These are phyloP conservation scores for Nakaseomyces uthaithaninus DNA, from an alignment of 1,139 yeast genomes.

Conservation along the genomic window DNA sequence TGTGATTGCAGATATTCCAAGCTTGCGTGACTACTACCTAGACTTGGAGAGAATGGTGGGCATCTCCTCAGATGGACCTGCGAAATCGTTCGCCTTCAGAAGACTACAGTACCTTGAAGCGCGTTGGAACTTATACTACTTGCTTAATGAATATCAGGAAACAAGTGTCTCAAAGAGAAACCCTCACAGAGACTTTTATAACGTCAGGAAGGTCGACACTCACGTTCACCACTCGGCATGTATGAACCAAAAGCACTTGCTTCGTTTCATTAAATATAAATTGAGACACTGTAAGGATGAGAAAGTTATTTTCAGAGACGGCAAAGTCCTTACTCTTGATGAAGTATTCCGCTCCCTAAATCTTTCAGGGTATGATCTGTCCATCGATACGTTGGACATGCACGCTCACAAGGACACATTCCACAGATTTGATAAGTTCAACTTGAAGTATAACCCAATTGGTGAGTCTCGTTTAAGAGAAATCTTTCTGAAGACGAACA, in stretches of 20 bases:
- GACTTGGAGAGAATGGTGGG: slow-evolving; percentile 67
- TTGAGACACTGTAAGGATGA: slow-evolving; percentile 74
- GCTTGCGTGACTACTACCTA: slow-evolving; percentile 70
- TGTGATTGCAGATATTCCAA: slow-evolving; percentile 57
- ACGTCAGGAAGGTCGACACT: slow-evolving; percentile 96
- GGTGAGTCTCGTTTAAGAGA: slow-evolving; percentile 97
- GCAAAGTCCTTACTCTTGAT: slow-evolving; percentile 72
- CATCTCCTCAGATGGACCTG: slow-evolving; percentile 88
- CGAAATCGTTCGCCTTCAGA: slow-evolving; percentile 94
- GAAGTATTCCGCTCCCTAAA: slow-evolving; percentile 87
- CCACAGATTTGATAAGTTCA: slow-evolving; percentile 96
- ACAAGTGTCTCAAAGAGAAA: slow-evolving; percentile 73
- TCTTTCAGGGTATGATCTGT: slow-evolving; percentile 85
- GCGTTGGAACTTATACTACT: slow-evolving; percentile 84
- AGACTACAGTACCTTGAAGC: slow-evolving; percentile 91
- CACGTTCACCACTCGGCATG: slow-evolving; percentile 99
- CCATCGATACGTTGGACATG: slow-evolving; percentile 97
- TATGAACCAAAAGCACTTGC: slow-evolving; percentile 94
- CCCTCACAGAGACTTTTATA: slow-evolving; percentile 96
- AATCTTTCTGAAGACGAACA: slow-evolving; percentile 90
- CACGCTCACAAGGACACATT: slow-evolving; percentile 98
- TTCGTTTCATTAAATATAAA: slow-evolving; percentile 90
- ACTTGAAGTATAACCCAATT: slow-evolving; percentile 92
- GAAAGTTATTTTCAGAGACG: slow-evolving; percentile 89
- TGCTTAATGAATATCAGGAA: slow-evolving; percentile 89